Evolutionary conservation across 768 basidiomycete species (phyloP), one percentile per base, ranked within the genome.

Genomic region (Antrodiella citrinella): DNA sequence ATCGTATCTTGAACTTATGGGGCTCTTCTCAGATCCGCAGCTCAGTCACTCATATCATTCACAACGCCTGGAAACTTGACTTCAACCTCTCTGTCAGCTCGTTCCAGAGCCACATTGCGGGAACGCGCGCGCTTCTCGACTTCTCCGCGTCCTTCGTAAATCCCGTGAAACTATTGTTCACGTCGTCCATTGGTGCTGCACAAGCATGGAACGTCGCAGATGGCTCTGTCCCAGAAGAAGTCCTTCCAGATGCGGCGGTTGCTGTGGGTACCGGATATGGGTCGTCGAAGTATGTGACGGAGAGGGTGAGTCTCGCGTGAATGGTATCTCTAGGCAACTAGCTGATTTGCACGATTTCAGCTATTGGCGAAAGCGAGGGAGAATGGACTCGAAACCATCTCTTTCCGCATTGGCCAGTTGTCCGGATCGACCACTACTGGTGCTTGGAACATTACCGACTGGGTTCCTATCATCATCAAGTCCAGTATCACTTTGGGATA

Each of bases 231-330:
- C 52, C 52, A 9, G 52, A 53, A 43, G 44, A 23, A 0, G 49
- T 54, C 10, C 25, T 67, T 19, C 21, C 55, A 12, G 60, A 64
- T 42, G 55, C 69, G 0, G 19, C 9, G 9, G 41, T 53, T 4
- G 63, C 69, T 0, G 48, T 66, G 18, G 65, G 66, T 4, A 57
- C 58, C 13, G 72, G 72, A 0, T 72, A 72, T 48, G 54, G 61
- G 2, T 66, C 69, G 55, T 67, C 65, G 0, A 73, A 73, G 58
- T 71, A 67, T 66, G 69, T 71, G 2, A 65, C 67, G 1, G 70
- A 72, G 45, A 51, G 59, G 30, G 54, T 73, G 10, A 56, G 55
- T 7, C 18, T 45, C 1, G 41, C 41, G 9, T 19, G 5, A 9
- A 7, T 18, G 7, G 21, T 9, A n/a, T 22, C 19, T 12, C 22